phyloP scores from a whole-genome alignment of 1,139 yeast species.

The Yarrowia galli region DNA sequence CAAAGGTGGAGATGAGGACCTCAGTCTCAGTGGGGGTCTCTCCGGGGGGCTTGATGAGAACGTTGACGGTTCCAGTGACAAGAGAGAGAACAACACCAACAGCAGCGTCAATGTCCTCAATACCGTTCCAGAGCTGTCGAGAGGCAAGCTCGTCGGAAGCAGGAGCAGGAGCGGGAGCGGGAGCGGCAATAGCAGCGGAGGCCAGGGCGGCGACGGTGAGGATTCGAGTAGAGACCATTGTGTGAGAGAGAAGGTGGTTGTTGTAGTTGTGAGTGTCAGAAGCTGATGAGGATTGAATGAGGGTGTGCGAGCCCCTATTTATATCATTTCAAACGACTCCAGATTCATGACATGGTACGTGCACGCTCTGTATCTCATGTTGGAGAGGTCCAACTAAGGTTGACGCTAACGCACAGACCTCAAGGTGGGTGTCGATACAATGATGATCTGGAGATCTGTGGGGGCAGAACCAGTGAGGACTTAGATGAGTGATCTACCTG shows the following conservation, averaged over 20 bases:
- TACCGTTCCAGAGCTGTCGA: conserved; percentile 27
- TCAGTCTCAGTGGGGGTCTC: conserved; percentile 25
- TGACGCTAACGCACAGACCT: conserved; percentile 10
- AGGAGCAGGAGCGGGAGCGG: conserved; percentile 24
- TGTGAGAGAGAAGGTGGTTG: conserved; percentile 14
- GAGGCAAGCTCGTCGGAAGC: conserved; percentile 11
- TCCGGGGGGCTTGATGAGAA: conserved; percentile 36
- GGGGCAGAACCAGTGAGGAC: neutral
- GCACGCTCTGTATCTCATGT: conserved; percentile 2
- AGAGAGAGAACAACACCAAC: conserved; percentile 29
- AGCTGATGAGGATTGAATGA: conserved; percentile 14
- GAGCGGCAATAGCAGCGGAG: conserved; percentile 26
- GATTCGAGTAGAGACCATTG: conserved; percentile 33
- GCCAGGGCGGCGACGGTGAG: conserved; percentile 25
- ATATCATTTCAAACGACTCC: neutral
- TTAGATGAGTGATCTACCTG: neutral
- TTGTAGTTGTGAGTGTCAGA: conserved; percentile 18
- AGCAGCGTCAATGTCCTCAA: conserved; percentile 19
- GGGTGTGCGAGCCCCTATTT: neutral
- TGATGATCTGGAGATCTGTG: conserved; percentile 32
- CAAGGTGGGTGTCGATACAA: conserved; percentile 1
- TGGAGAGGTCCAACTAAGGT: neutral
- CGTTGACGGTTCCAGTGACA: conserved; percentile 22
- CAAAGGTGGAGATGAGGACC: conserved; percentile 20
- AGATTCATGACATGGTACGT: neutral